Evolutionary conservation across 257 asterid genomes (phyloP).

Genomic region (Anisodus tanguticus): DNA sequence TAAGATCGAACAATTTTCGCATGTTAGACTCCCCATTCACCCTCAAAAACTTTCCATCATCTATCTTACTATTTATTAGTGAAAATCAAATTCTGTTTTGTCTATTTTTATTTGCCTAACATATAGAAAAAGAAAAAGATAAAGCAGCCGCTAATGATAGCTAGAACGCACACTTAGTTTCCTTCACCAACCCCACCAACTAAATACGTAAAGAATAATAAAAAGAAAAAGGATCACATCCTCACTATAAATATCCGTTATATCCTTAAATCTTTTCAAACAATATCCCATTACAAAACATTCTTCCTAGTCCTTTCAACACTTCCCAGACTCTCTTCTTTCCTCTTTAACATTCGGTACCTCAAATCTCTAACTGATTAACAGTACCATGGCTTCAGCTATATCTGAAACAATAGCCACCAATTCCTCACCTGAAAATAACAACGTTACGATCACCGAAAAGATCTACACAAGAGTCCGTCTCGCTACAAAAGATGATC

Average conservation of each 20-base stretch:
- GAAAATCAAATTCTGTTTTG: too few relatives aligned
- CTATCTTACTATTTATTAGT: too few relatives aligned
- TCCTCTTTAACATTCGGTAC: neutral
- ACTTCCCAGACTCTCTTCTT: neutral
- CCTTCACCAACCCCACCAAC: conserved; percentile 9
- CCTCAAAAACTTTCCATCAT: too few relatives aligned
- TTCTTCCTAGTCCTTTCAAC: neutral
- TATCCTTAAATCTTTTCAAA: neutral
- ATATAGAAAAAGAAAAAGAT: too few relatives aligned
- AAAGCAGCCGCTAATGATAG: neutral
- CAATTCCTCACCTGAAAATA: neutral
- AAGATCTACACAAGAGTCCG: neutral
- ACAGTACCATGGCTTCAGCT: neutral
- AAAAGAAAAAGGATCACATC: neutral
- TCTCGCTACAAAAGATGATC: neutral
- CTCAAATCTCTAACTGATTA: neutral
- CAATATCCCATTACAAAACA: conserved; percentile 2
- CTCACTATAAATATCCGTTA: conserved; percentile 15
- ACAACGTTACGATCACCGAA: neutral
- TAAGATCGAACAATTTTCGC: too few relatives aligned
- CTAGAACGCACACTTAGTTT: neutral
- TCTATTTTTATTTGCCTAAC: too few relatives aligned
- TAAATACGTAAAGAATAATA: neutral
- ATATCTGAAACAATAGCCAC: neutral
- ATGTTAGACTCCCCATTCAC: too few relatives aligned